phyloP scores from a whole-genome alignment of 2,329 filamentous ascomycete genomes.

The Leptographium flavum region DNA sequence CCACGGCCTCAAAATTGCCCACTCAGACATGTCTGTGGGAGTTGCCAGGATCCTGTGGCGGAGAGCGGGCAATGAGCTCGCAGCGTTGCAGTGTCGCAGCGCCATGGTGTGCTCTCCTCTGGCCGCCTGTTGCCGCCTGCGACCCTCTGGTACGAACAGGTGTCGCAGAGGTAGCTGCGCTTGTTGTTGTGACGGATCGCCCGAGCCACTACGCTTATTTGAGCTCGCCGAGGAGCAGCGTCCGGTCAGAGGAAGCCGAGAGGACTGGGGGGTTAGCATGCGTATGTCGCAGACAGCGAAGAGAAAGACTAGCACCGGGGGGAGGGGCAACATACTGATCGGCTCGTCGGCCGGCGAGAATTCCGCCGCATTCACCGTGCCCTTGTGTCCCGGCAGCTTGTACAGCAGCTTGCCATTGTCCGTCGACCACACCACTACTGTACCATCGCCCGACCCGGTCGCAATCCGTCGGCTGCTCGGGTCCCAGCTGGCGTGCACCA shows the following conservation, averaged over 20 bases:
- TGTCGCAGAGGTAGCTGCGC: too few relatives aligned
- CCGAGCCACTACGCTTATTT: background rate
- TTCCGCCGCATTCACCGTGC: constrained; percentile 86
- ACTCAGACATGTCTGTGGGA: too few relatives aligned
- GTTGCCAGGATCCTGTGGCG: too few relatives aligned
- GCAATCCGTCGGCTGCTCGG: constrained; percentile 72
- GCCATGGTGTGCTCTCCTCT: too few relatives aligned
- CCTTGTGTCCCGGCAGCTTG: constrained; percentile 90
- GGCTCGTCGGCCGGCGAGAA: constrained; percentile 77
- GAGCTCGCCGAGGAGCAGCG: constrained; percentile 62
- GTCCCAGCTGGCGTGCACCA: constrained; percentile 85
- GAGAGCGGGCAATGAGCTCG: too few relatives aligned
- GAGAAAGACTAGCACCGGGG: constrained; percentile 14
- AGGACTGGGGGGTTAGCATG: constrained; percentile 43
- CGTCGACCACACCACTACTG: constrained; percentile 79
- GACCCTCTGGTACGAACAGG: too few relatives aligned
- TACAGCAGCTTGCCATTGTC: constrained; percentile 83
- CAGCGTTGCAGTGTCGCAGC: too few relatives aligned
- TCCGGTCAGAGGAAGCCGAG: constrained; percentile 81
- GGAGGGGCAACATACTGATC: constrained; percentile 51
- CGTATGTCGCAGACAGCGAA: background rate
- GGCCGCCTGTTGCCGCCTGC: too few relatives aligned
- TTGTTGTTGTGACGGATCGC: too few relatives aligned
- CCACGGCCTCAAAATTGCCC: too few relatives aligned
- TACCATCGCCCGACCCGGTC: constrained; percentile 80